phyloP scores from a whole-genome alignment of 139 green algal species.

The Diplosphaera chodatii region DNA sequence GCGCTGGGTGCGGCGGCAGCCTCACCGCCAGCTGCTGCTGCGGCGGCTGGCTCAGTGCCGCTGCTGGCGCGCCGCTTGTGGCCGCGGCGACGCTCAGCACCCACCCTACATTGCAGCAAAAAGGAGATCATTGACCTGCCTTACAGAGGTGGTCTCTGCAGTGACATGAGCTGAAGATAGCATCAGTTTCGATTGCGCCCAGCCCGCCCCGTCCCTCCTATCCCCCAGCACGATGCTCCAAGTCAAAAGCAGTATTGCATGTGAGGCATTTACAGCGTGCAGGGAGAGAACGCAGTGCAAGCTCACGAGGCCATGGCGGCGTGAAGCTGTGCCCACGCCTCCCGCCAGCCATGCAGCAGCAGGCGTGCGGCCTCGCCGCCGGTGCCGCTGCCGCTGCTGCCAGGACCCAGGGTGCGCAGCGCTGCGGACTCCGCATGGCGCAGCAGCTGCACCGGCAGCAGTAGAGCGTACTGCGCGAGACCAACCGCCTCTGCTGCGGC shows the following conservation, averaged over 20 bases:
- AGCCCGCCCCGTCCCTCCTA: no score
- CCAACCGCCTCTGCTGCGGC: not conserved
- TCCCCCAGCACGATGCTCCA: no score
- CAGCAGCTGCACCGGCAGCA: not conserved
- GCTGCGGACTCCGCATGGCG: not conserved
- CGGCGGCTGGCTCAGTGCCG: not conserved
- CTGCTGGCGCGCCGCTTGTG: not conserved
- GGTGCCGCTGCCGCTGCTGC: no score
- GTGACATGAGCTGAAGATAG: no score
- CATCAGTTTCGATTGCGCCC: no score
- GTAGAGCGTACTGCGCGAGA: not conserved
- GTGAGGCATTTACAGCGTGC: no score
- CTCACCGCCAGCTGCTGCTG: not conserved
- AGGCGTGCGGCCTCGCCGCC: not conserved
- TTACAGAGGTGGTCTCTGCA: no score
- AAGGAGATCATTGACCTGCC: no score
- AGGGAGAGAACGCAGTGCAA: no score
- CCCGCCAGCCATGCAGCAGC: not conserved
- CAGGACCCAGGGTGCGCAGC: no score
- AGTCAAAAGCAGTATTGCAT: no score
- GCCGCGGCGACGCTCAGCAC: not conserved
- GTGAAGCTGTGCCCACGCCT: not conserved
- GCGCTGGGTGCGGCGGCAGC: no score
- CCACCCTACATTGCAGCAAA: not conserved
- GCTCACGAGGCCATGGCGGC: not conserved